Conservation (phyloP, 164 flowering plant species). For the Chimonanthus salicifolius region DNA sequence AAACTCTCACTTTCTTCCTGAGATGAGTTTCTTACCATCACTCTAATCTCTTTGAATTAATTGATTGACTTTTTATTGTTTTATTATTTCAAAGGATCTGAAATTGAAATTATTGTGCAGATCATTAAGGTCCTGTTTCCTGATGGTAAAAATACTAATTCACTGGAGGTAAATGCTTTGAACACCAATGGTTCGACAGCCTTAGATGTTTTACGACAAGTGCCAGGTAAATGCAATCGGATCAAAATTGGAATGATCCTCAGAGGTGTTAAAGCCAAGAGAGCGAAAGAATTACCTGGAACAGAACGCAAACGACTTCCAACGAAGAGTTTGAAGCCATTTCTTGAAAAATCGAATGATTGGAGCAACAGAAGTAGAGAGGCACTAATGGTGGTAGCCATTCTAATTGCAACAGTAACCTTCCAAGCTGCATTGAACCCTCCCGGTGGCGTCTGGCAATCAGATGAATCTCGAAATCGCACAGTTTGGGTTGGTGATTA, state of each 20-base stretch:
- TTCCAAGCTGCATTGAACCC: conserved; percentile 3
- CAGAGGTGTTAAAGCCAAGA: not conserved
- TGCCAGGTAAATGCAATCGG: not conserved
- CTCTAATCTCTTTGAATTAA: too few relatives aligned
- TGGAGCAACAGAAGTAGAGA: not conserved
- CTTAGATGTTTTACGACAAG: conserved; percentile 1
- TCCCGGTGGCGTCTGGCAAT: conserved; percentile 9
- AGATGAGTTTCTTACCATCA: too few relatives aligned
- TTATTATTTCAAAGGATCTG: too few relatives aligned
- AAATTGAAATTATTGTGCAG: too few relatives aligned
- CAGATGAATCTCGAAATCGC: not conserved
- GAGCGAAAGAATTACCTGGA: too few relatives aligned
- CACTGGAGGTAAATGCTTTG: not conserved
- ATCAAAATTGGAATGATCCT: not conserved
- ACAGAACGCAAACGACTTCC: not conserved
- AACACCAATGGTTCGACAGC: not conserved
- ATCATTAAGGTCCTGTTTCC: too few relatives aligned
- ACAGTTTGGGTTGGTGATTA: too few relatives aligned
- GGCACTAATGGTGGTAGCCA: not conserved
- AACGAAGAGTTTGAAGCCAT: not conserved
- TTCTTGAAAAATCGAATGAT: not conserved
- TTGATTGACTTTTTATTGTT: too few relatives aligned
- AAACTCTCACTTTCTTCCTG: too few relatives aligned
- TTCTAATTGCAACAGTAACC: conserved; percentile 4
- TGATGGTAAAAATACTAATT: too few relatives aligned